phyloP scores from a whole-genome alignment of 352 stramenopile genomes.

The Globisporangium alternatum region DNA sequence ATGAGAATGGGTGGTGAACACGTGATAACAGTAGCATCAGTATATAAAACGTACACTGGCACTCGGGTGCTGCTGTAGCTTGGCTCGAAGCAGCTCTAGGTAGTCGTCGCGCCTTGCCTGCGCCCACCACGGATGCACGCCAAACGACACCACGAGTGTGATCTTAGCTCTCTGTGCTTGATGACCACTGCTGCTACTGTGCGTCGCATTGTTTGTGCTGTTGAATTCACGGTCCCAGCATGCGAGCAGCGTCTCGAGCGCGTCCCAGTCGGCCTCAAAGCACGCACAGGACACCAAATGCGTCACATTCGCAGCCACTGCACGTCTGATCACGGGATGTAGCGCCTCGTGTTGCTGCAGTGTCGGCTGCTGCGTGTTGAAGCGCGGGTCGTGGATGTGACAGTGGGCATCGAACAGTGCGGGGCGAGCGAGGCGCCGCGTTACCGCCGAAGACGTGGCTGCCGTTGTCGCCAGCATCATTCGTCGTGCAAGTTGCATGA shows the following conservation, averaged over 20 bases:
- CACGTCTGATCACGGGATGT: constrained; percentile 34
- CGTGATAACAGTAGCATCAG: neutral
- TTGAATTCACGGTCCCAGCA: neutral
- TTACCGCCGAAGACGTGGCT: neutral
- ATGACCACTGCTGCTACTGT: constrained; percentile 1
- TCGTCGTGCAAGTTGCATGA: neutral
- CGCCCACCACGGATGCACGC: constrained; percentile 78
- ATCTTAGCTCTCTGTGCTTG: neutral
- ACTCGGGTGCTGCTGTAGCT: constrained; percentile 34
- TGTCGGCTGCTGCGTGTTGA: constrained; percentile 13
- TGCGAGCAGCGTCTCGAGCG: constrained; percentile 42
- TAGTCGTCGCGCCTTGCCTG: constrained; percentile 24
- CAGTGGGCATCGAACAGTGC: constrained; percentile 5
- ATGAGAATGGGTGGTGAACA: too few species aligned
- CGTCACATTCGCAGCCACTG: constrained; percentile 31
- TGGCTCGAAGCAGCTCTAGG: constrained; percentile 31
- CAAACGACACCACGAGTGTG: constrained; percentile 55
- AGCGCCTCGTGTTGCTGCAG: constrained; percentile 19
- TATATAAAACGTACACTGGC: constrained; percentile 36
- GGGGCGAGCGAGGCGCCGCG: neutral
- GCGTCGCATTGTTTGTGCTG: neutral
- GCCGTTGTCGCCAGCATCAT: neutral
- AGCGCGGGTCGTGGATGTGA: constrained; percentile 20
- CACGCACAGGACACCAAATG: constrained; percentile 64
- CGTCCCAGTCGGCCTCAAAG: constrained; percentile 53